Percentiles rank a stretch among this genome's conserved stretches.
These are phyloP conservation scores for Rhinocladiella mackenziei DNA, from an alignment of 2,329 filamentous ascomycete species.

Conservation along the genomic window DNA sequence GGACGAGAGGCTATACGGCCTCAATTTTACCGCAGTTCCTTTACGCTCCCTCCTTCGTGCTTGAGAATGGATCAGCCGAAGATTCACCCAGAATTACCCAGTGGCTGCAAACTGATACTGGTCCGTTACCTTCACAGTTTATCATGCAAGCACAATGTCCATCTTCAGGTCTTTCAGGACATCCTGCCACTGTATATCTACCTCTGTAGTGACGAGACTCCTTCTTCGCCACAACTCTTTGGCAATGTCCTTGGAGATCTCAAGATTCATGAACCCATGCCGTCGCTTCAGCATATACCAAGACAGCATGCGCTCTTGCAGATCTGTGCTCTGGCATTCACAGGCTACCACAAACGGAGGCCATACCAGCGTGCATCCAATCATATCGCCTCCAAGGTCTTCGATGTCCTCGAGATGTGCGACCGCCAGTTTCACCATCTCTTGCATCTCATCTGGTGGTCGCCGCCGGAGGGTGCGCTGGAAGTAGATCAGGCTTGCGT, in stretches of 20 bases:
- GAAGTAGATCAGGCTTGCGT: slow-evolving; percentile 37
- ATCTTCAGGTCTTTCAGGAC: slow-evolving; percentile 35
- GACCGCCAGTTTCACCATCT: slow-evolving; percentile 34
- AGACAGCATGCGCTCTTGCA: slow-evolving; percentile 33
- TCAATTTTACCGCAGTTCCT: too few relatives aligned
- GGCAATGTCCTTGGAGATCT: slow-evolving; percentile 34
- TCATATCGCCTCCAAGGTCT: slow-evolving; percentile 29
- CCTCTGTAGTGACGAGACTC: slow-evolving; percentile 13
- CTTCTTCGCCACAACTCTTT: slow-evolving; percentile 34
- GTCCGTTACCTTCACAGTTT: background rate
- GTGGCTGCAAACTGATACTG: too few relatives aligned
- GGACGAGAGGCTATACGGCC: too few relatives aligned
- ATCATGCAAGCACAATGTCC: slow-evolving; percentile 34
- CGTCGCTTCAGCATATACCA: slow-evolving; percentile 36
- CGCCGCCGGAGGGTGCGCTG: slow-evolving; percentile 34
- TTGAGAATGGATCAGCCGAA: too few relatives aligned
- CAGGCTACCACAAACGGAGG: slow-evolving; percentile 37
- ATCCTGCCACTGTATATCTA: slow-evolving; percentile 35
- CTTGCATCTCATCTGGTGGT: slow-evolving; percentile 30
- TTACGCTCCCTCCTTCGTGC: too few relatives aligned
- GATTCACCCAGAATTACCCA: too few relatives aligned
- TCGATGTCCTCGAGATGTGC: slow-evolving; percentile 36
- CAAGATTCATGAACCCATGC: slow-evolving; percentile 37
- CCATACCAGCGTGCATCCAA: slow-evolving; percentile 38
- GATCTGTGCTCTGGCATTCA: slow-evolving; percentile 32